Evolutionary conservation across 139 green algal genomes (phyloP), one percentile per base, ranked within the genome.

Genomic region (Desmodesmus armatus): DNA sequence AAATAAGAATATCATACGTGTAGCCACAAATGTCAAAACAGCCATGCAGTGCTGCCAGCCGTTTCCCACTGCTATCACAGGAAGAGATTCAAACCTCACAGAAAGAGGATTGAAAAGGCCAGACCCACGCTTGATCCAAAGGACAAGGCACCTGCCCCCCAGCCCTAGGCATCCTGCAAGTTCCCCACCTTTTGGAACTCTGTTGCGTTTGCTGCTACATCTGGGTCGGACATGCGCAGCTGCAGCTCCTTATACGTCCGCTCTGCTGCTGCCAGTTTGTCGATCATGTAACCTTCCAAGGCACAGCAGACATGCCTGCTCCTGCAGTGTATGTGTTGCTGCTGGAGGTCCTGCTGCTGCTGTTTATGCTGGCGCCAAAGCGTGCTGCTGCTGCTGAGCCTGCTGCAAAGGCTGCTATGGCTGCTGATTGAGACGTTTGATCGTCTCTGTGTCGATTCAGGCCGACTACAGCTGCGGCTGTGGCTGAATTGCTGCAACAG

Each of bases 211-310:
- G 60, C 69, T 6, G 92, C 89, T 0, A 98, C 88, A 0, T 93
- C 91, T 11, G 96, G 95, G 84, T 97, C 93, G 0, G 93, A 94
- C 93, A 98, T 96, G 25, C 88, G 89, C 72, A 91, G 73, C 87
- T 97, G 94, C 55, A 96, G 69, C 80, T 94, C 91, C 83, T 88
- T 91, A 69, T 82, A 92, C 0, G 88, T 94, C 11, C 47, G 21
- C 74, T 92, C 88, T 6, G 88, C 86, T 3, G 88, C 88, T 3
- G 27, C 70, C 0, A 94, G 88, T 81, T 94, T 94, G 49, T 92
- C 91, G 0, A 87, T 69, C 85, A 94, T 91, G 80, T 94, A 94
- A 17, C 35, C n/a, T 62, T 94, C 91, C 27, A 94, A 37, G 0
- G 91, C 91, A 37, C 43, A 33, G 53, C 66, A 86, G 7, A 80